A percentile compares a stretch with the other conserved stretches of the same genome.
Conservation (phyloP, 352 stramenopile genomes). For the Achlya hypogyna region DNA sequence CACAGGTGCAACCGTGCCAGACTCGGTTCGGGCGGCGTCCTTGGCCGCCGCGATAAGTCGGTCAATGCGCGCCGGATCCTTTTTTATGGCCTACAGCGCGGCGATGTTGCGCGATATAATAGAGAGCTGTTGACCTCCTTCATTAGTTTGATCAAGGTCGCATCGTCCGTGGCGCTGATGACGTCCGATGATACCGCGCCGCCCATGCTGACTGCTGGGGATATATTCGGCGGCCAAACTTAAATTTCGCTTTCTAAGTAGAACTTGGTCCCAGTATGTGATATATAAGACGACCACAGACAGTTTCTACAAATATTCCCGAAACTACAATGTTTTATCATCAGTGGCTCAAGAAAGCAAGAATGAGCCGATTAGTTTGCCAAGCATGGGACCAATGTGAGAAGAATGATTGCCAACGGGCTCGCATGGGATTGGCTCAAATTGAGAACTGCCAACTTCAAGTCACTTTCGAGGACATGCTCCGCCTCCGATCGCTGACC, state of each 20-base stretch:
- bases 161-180: conserved; percentile 15
- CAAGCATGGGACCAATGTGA: no score
- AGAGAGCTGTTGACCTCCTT: neutral
- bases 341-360: no score
- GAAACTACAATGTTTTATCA: neutral
- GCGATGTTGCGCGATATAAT: neutral
- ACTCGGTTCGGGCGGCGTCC: neutral
- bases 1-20: neutral
- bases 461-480: conserved; percentile 4
- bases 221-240: neutral
- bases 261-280: neutral
- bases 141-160: neutral
- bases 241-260: neutral
- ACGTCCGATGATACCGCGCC: conserved; percentile 17
- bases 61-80: conserved; percentile 14
- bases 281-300: neutral
- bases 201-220: neutral
- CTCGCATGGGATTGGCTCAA: neutral
- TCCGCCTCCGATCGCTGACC: neutral
- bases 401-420: no score
- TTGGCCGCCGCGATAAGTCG: conserved; percentile 8
- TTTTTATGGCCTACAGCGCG: conserved; percentile 12
- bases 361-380: no score
- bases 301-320: neutral
- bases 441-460: neutral